A percentile compares a stretch with the other conserved stretches of the same genome.
Conservation (phyloP, 345 rosid species). For the Orychophragmus violaceus region DNA sequence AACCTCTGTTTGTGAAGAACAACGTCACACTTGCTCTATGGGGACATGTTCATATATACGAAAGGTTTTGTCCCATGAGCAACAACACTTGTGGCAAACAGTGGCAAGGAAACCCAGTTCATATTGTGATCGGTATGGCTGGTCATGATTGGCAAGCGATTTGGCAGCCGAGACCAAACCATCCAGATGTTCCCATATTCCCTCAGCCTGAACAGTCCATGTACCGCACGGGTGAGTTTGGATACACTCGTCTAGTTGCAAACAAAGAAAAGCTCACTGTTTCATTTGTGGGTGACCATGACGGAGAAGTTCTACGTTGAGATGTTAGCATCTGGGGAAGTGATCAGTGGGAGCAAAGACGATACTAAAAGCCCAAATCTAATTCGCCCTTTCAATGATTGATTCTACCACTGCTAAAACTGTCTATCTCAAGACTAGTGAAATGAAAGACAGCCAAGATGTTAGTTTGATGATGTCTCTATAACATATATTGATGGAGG, state of each 20-base stretch:
- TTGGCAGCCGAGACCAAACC: slow-evolving; percentile 79
- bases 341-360: slow-evolving; percentile 37
- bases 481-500: too few species aligned
- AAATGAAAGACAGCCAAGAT: too few species aligned
- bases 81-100: slow-evolving; percentile 59
- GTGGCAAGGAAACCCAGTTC: slow-evolving; percentile 67
- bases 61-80: slow-evolving; percentile 83
- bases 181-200: too few species aligned
- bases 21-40: slow-evolving; percentile 76
- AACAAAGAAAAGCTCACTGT: slow-evolving; percentile 66
- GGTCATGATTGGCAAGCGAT: slow-evolving; percentile 94
- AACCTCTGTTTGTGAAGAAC: slow-evolving; percentile 66
- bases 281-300: slow-evolving; percentile 81
- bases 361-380: too few species aligned
- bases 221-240: slow-evolving; percentile 86
- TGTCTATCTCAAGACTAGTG: too few species aligned
- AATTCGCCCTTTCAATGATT: too few species aligned
- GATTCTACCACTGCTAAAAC: too few species aligned
- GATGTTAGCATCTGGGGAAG: slow-evolving; percentile 66
- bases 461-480: too few species aligned
- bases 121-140: slow-evolving; percentile 90
- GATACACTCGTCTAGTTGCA: slow-evolving; percentile 77
- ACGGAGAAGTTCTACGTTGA: slow-evolving; percentile 74
- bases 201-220: slow-evolving; percentile 73
- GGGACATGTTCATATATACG: slow-evolving; percentile 95